A percentile compares a stretch with the other conserved stretches of the same genome.
Evolutionary conservation across 176 grass and related monocot species (phyloP).

Genomic region (Olyra latifolia): DNA sequence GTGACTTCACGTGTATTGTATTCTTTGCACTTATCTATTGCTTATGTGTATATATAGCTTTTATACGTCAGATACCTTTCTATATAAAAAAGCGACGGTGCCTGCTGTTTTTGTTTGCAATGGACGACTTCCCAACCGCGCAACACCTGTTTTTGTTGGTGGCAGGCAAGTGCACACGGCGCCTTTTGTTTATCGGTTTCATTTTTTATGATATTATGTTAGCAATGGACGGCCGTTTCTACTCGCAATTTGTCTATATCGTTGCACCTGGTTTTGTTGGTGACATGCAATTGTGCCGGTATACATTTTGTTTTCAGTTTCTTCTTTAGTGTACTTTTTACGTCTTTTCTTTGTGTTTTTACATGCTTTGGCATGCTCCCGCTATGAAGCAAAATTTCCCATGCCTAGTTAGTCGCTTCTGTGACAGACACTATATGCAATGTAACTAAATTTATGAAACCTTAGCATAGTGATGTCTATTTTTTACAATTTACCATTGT

Average conservation of each 20-base stretch:
- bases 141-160: not conserved
- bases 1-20: fast-evolving
- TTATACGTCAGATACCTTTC: no score
- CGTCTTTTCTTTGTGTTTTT: not conserved
- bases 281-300: not conserved
- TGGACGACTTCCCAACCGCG: not conserved
- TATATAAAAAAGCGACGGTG: not conserved
- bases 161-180: no score
- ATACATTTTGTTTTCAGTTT: not conserved
- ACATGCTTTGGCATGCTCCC: not conserved
- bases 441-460: no score
- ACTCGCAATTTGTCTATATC: not conserved
- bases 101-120: not conserved
- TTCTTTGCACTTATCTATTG: not conserved
- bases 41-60: not conserved
- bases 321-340: not conserved
- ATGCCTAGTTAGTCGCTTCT: fast-evolving
- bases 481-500: not conserved
- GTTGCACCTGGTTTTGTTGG: not conserved
- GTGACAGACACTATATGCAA: not conserved
- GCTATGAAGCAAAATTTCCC: not conserved
- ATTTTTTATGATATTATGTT: not conserved
- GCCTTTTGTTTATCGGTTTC: not conserved
- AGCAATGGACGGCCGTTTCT: not conserved
- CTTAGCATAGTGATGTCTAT: not conserved